phyloP scores from a whole-genome alignment of 352 stramenopile genomes.

The Thalassiosira exigua region DNA sequence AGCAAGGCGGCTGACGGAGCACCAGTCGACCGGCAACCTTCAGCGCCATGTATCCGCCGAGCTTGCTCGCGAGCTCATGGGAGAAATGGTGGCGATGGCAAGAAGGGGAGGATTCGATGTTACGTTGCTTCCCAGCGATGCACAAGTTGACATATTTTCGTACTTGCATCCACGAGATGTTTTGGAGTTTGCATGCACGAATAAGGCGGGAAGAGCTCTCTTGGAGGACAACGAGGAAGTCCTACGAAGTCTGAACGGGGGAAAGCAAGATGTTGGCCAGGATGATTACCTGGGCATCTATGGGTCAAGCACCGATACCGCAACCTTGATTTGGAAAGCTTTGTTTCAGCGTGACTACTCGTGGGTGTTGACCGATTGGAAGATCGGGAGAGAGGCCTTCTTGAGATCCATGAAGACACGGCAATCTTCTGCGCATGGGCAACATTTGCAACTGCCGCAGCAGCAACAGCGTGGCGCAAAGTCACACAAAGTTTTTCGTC shows the following conservation, averaged over 20 bases:
- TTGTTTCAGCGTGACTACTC: conserved; percentile 64
- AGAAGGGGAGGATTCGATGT: conserved; percentile 35
- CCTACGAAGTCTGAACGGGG: background rate
- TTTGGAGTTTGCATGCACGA: conserved; percentile 51
- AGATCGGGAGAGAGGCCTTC: conserved; percentile 56
- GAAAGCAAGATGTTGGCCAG: background rate
- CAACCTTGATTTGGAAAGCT: conserved; percentile 60
- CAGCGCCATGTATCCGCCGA: conserved; percentile 23
- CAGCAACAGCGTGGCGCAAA: conserved; percentile 6
- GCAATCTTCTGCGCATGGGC: background rate
- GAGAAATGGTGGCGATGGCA: conserved; percentile 50
- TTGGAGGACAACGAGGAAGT: conserved; percentile 27
- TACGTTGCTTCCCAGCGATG: conserved; percentile 46
- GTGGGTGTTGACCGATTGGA: conserved; percentile 57
- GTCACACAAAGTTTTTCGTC: conserved; percentile 31
- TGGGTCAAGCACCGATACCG: conserved; percentile 21
- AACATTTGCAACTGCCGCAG: too few relatives aligned
- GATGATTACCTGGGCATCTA: conserved; percentile 11
- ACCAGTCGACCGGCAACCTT: conserved; percentile 48
- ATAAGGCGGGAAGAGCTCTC: conserved; percentile 29
- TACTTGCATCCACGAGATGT: conserved; percentile 52
- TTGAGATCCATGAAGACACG: conserved; percentile 17
- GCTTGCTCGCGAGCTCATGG: conserved; percentile 30
- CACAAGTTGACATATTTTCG: conserved; percentile 55
- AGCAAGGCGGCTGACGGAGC: conserved; percentile 11